Evolutionary conservation across 2,329 filamentous ascomycete genomes (phyloP).

Genomic region (Thyridium curvatum): DNA sequence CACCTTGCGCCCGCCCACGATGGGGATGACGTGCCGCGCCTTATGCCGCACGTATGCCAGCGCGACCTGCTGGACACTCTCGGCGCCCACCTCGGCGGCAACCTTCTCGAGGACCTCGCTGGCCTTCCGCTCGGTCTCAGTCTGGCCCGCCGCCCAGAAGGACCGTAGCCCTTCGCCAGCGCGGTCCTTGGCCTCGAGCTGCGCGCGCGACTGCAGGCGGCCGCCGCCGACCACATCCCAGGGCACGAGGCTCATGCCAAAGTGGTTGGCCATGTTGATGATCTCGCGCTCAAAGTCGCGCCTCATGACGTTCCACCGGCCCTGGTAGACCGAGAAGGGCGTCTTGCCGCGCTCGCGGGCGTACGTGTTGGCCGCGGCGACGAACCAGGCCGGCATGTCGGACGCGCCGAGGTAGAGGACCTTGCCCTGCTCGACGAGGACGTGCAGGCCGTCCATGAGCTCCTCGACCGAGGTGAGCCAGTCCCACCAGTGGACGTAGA

Average conservation of each 20-base stretch:
- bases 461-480: constrained; percentile 15
- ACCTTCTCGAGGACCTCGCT: constrained; percentile 55
- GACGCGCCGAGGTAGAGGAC: constrained; percentile 22
- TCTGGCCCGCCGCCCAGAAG: constrained; percentile 10
- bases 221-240: constrained; percentile 52
- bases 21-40: constrained; percentile 45
- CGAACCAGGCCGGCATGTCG: constrained; percentile 23
- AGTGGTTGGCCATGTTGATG: constrained; percentile 34
- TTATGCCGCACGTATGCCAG: constrained; percentile 13
- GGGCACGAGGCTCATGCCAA: constrained; percentile 47
- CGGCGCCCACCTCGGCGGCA: constrained; percentile 47
- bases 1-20: constrained; percentile 44
- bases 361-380: constrained; percentile 18
- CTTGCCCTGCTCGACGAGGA: constrained; percentile 16
- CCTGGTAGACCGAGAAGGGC: constrained; percentile 31
- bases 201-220: too few relatives aligned
- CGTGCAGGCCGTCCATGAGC: constrained; percentile 18
- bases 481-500: constrained; percentile 24
- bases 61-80: constrained; percentile 48
- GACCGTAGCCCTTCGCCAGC: constrained; percentile 31
- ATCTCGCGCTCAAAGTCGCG: constrained; percentile 36
- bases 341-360: constrained; percentile 16
- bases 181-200: constrained; percentile 7
- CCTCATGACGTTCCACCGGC: constrained; percentile 29
- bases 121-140: constrained; percentile 37